Evolutionary conservation across 2,329 filamentous ascomycete genomes (phyloP), one percentile per base, ranked within the genome.

Genomic region (Penicillium sp.): DNA sequence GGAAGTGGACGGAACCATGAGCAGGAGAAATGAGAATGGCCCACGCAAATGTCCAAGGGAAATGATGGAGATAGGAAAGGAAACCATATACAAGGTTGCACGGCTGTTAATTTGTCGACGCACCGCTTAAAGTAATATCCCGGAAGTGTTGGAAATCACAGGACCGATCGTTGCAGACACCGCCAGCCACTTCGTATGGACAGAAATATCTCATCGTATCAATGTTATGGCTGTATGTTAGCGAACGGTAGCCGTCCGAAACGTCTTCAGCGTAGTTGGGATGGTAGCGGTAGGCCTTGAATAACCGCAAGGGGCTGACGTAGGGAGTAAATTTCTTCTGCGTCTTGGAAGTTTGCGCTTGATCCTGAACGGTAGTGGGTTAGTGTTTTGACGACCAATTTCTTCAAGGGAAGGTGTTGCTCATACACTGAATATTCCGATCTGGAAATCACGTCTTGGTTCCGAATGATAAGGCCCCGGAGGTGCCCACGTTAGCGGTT

Each of bases 181-280:
- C 82, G 45, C 83, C 84, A 42, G 78, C 77, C 55, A 88, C 74
- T 69, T 95, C 88, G 62, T 82, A 86, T 32, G 83, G 85, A 70
- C 93, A 98, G 42, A 97, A 66, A 54, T 81, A 80, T 60, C 81
- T 84, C 53, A 82, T 78, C 23, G 84, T 78, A 66, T 96, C 84
- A 71, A 98, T 95, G 60, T 84, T 86, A 71, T 95, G 88, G 73
- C 89, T 96, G 74, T 92, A 97, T 38, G 91, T 97, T 75, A 95
- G 78, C 56, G 93, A 97, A 66, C 87, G 85, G 65, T 90, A 86
- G 38, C 92, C 92, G 54, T 85, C 86, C 48, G 81, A 68, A 49
- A 95, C 83, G 49, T 81, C 75, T 43, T 86, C 70, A 57, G 78
- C 75, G 72, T 84, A 97, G 44, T 81, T 77, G 28, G 89, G 88